Evolutionary conservation across 805 yeast species (phyloP), one percentile per base, ranked within the genome.

Genomic region (Isabelozyma rhagii): DNA sequence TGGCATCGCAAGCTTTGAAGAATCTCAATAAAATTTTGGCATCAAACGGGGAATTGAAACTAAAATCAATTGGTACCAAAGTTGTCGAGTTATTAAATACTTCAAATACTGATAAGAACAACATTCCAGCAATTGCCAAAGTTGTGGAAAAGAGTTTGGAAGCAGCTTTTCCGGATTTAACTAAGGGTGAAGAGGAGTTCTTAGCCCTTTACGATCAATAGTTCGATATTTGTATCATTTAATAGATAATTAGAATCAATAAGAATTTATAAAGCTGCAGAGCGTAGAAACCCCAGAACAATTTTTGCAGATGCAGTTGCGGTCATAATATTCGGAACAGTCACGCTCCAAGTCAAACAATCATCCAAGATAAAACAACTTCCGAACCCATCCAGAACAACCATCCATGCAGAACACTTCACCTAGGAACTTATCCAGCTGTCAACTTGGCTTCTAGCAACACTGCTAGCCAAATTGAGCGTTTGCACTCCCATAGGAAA

Each of bases 401-500:
- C 17, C 1, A 15, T 15, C 17, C 25, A 21, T 6, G 25, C 25
- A 21, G 25, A 4, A 21, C 25, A 21, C 6, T 21, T 21, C 5
- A 21, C 21, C 48, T 56, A 71, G 11, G 67, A 52, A 45, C 61
- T 71, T 40, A 74, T 67, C 79, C 79, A 74, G 31, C 66, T 62
- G 51, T 69, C 78, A 2, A 72, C 78, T 55, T 74, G 78, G 36
- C 72, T 62, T 47, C 77, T 58, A 13, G 79, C 79, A 28, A 74
- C 78, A 9, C 62, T 61, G 3, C 75, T 63, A 1, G 79, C 79
- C 47, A 74, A 56, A 46, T 66, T 71, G 45, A 74, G 59, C 0
- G 79, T 74, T 52, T 74, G 78, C 21, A 62, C 63, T 8, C 79
- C 79, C 72, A 74, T 59, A n/a, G 79, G 79, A 55, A 74, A 74